phyloP scores from a whole-genome alignment of 2,329 filamentous ascomycete genomes.

The Calycina herbarum region DNA sequence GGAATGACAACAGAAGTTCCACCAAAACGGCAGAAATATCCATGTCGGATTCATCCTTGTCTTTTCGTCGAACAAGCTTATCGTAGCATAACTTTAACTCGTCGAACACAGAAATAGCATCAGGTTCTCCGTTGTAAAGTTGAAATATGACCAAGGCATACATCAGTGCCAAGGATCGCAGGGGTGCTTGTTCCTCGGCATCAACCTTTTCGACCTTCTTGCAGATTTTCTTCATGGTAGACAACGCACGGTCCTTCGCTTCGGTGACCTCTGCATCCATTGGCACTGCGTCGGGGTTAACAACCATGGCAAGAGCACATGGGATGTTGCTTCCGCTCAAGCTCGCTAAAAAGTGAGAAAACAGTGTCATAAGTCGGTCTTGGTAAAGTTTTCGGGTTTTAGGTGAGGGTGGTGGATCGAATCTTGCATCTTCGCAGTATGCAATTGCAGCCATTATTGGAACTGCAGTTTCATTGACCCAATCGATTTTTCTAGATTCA shows the following conservation, averaged over 20 bases:
- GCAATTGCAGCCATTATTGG: slow-evolving; percentile 51
- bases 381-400: slow-evolving; percentile 55
- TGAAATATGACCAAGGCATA: slow-evolving; percentile 85
- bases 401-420: slow-evolving; percentile 48
- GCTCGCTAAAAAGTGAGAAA: slow-evolving; percentile 57
- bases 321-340: slow-evolving; percentile 51
- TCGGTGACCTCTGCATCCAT: slow-evolving; percentile 57
- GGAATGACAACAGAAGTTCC: slow-evolving; percentile 86
- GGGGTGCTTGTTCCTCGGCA: slow-evolving; percentile 33
- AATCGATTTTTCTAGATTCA: slow-evolving; percentile 22
- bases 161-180: slow-evolving; percentile 72
- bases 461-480: slow-evolving; percentile 32
- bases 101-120: slow-evolving; percentile 77
- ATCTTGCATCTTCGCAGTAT: slow-evolving; percentile 49
- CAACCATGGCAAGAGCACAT: slow-evolving; percentile 30
- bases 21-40: slow-evolving; percentile 72
- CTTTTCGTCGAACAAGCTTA: slow-evolving; percentile 55
- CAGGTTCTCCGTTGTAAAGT: slow-evolving; percentile 84
- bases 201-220: slow-evolving; percentile 42
- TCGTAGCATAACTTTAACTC: slow-evolving; percentile 78
- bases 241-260: slow-evolving; percentile 53
- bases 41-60: slow-evolving; percentile 51
- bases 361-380: slow-evolving; percentile 57
- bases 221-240: slow-evolving; percentile 53
- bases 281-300: slow-evolving; percentile 43